Conservation (phyloP, 805 yeast genomes). For the Maudiozyma turicensis region DNA sequence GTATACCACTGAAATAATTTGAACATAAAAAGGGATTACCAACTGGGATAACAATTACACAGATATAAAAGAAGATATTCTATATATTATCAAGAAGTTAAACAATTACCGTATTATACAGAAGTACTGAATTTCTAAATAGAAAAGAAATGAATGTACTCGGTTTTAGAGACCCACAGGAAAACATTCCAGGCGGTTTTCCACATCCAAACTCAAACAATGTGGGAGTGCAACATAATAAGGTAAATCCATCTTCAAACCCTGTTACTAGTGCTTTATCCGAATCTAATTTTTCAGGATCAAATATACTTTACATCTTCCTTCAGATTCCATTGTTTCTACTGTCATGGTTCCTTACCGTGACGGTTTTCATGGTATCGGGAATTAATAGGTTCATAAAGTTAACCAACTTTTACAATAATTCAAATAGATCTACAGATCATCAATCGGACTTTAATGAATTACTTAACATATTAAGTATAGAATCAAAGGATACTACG, state of each 20-base stretch:
- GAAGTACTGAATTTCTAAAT: not conserved
- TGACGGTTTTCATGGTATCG: not conserved
- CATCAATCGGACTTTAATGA: constrained; percentile 7
- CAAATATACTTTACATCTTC: not conserved
- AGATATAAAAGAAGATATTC: too few relatives aligned
- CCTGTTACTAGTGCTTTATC: not conserved
- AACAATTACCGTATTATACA: not conserved
- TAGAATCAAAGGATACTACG: constrained; percentile 6
- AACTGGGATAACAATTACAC: too few relatives aligned
- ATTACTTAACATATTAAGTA: constrained; percentile 11
- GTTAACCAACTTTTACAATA: constrained; percentile 16
- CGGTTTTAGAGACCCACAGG: not conserved
- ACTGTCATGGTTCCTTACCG: constrained; percentile 2
- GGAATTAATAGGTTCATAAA: constrained; percentile 17
- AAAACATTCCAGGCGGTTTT: constrained; percentile 5
- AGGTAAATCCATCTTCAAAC: not conserved
- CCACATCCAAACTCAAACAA: not conserved
- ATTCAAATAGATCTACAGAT: constrained; percentile 8
- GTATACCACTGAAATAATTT: too few relatives aligned
- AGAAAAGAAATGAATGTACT: constrained; percentile 1
- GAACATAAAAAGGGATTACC: too few relatives aligned
- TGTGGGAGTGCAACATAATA: not conserved
- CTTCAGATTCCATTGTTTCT: constrained; percentile 6
- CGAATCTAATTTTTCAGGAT: not conserved
- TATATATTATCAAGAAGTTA: not conserved